phyloP scores from a whole-genome alignment of 805 yeast genomes.

The Debaryomyces prosopidis region DNA sequence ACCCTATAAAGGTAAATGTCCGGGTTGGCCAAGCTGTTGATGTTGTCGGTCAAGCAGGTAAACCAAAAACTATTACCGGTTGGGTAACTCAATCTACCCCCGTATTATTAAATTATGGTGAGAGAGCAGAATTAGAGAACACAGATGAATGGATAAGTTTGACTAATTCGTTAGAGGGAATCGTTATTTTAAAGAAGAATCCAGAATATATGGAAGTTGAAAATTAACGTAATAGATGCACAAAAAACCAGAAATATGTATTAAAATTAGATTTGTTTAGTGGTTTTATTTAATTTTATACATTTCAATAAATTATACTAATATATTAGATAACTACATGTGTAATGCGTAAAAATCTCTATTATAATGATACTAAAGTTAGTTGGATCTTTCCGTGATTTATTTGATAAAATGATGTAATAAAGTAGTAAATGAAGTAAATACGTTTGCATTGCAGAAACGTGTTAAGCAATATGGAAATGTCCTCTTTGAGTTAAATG shows the following conservation, averaged over 20 bases:
- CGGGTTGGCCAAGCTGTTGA: constrained; percentile 99
- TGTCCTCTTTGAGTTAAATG: too few relatives aligned
- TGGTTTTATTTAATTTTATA: neutral
- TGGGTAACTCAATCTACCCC: constrained; percentile 99
- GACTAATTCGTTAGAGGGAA: constrained; percentile 83
- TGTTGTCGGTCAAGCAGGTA: constrained; percentile 98
- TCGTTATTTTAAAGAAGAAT: constrained; percentile 88
- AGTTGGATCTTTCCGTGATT: too few relatives aligned
- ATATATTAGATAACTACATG: neutral
- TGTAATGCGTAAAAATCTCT: neutral
- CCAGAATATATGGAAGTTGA: constrained; percentile 77
- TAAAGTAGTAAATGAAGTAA: too few relatives aligned
- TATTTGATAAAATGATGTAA: too few relatives aligned
- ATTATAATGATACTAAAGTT: neutral
- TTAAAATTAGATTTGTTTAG: neutral
- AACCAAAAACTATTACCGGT: constrained; percentile 97
- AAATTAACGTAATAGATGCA: constrained; percentile 10
- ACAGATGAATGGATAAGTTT: constrained; percentile 82
- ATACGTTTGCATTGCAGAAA: too few relatives aligned
- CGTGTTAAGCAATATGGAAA: too few relatives aligned
- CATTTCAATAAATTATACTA: neutral
- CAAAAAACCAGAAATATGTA: neutral
- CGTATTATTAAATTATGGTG: constrained; percentile 88
- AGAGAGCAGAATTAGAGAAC: constrained; percentile 94
- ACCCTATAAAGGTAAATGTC: constrained; percentile 92